These are phyloP conservation scores for Chloranthus sessilifolius DNA, from an alignment of 164 flowering plant genomes.

Conservation along the genomic window DNA sequence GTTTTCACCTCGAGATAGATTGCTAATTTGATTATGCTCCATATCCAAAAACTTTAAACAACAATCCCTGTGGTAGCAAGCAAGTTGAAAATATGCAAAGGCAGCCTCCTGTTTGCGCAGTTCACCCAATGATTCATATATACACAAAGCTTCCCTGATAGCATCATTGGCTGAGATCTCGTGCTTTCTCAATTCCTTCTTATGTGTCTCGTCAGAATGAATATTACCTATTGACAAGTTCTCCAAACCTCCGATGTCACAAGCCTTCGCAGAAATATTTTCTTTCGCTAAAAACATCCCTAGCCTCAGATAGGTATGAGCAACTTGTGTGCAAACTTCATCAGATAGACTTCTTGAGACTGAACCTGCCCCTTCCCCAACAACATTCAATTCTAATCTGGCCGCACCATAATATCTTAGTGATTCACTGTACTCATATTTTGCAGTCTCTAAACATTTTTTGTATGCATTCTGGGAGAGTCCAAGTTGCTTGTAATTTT, in stretches of 20 bases:
- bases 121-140: constrained; percentile 85
- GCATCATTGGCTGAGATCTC: constrained; percentile 93
- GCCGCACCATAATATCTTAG: constrained; percentile 79
- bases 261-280: constrained; percentile 47
- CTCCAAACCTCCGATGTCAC: constrained; percentile 40
- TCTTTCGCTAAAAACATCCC: constrained; percentile 91
- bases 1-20: constrained; percentile 37
- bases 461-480: constrained; percentile 43
- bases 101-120: constrained; percentile 89
- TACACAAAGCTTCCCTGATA: constrained; percentile 74
- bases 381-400: constrained; percentile 42
- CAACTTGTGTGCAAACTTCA: constrained; percentile 84
- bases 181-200: constrained; percentile 42
- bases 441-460: constrained; percentile 63
- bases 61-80: constrained; percentile 77
- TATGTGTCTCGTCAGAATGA: constrained; percentile 26
- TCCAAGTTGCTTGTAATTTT: constrained; percentile 33
- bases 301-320: constrained; percentile 85
- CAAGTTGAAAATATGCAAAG: constrained; percentile 89
- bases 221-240: constrained; percentile 16
- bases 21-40: constrained; percentile 25
- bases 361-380: constrained; percentile 26
- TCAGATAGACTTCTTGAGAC: constrained; percentile 38
- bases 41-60: constrained; percentile 62
- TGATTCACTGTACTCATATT: constrained; percentile 64